Evolutionary conservation across 495 filamentous ascomycete species (phyloP).

Genomic region (Staphylotrichum longicolle): DNA sequence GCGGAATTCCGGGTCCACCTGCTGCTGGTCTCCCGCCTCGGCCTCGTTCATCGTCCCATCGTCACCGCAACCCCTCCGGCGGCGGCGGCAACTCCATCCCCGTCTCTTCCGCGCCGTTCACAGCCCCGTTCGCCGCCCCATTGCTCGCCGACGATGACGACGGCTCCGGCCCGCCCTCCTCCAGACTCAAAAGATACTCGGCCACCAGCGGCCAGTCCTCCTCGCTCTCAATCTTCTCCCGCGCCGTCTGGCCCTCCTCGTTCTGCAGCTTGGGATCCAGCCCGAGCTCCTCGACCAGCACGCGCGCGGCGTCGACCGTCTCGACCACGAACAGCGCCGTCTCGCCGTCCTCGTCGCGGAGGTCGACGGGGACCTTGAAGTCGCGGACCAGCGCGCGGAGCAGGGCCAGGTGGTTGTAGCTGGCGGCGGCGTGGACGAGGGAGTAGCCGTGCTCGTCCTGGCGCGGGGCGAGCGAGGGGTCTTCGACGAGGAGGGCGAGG

Average conservation of each 20-base stretch:
- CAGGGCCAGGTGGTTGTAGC: conserved; percentile 81
- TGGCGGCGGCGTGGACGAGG: conserved; percentile 84
- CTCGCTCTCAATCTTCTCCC: conserved; percentile 68
- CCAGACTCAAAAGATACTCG: conserved; percentile 59
- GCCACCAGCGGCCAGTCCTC: conserved; percentile 66
- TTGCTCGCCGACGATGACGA: conserved; percentile 27
- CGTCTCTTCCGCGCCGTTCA: not conserved
- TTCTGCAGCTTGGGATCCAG: conserved; percentile 62
- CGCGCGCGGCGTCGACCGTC: conserved; percentile 67
- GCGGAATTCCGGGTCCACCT: conserved; percentile 68
- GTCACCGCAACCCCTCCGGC: conserved; percentile 67
- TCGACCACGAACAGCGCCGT: conserved; percentile 88
- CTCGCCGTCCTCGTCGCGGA: conserved; percentile 85
- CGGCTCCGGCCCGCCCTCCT: conserved; percentile 32
- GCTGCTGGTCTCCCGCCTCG: conserved; percentile 52
- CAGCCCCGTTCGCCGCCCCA: conserved; percentile 17
- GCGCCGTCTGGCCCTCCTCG: conserved; percentile 64
- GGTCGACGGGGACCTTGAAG: conserved; percentile 72
- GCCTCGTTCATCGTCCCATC: conserved; percentile 62
- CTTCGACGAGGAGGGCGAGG: conserved; percentile 61
- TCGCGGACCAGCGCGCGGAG: conserved; percentile 74
- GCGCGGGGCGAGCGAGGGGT: conserved; percentile 62
- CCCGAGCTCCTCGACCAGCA: conserved; percentile 76
- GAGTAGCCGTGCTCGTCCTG: conserved; percentile 89
- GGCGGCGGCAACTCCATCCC: conserved; percentile 45